These are phyloP conservation scores for Cutaneotrichosporon sp. DNA, from an alignment of 1,284 basidiomycete species.

Conservation along the genomic window DNA sequence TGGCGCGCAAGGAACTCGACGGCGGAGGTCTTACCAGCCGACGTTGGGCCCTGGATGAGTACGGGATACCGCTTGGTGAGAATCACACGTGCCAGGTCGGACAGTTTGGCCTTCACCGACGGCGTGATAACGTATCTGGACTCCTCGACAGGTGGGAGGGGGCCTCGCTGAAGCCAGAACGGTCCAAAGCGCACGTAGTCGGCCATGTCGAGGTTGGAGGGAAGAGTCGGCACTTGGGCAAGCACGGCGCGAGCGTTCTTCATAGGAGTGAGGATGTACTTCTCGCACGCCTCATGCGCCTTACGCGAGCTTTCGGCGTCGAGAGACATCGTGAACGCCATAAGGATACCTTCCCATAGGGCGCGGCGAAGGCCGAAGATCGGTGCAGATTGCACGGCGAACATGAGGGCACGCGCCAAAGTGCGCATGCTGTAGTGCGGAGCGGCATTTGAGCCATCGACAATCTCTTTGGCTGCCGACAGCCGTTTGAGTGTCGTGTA, in stretches of 20 bases:
- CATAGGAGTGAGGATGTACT: slow-evolving; percentile 74
- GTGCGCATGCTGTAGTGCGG: slow-evolving; percentile 99
- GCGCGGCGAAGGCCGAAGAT: slow-evolving; percentile 78
- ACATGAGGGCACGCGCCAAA: slow-evolving; percentile 82
- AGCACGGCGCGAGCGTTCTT: slow-evolving; percentile 75
- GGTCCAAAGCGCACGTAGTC: slow-evolving; percentile 80
- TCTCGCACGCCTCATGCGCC: slow-evolving; percentile 68
- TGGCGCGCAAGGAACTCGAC: slow-evolving; percentile 90
- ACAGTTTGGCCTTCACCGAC: slow-evolving; percentile 91
- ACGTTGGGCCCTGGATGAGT: slow-evolving; percentile 96
- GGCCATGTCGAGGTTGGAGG: slow-evolving; percentile 53
- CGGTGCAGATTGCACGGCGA: slow-evolving; percentile 75
- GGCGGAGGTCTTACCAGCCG: slow-evolving; percentile 94
- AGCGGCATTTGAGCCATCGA: slow-evolving; percentile 89
- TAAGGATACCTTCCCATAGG: slow-evolving; percentile 92
- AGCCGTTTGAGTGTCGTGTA: slow-evolving; percentile 80
- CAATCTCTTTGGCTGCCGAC: slow-evolving; percentile 72
- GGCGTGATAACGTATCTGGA: slow-evolving; percentile 87
- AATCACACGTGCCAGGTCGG: slow-evolving; percentile 87
- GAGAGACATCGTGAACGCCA: slow-evolving; percentile 96
- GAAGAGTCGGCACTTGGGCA: slow-evolving; percentile 61
- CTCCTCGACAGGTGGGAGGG: slow-evolving; percentile 55
- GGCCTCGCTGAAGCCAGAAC: slow-evolving; percentile 82
- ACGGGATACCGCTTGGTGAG: slow-evolving; percentile 87
- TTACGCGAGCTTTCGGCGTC: slow-evolving; percentile 66